Evolutionary conservation across 352 stramenopile genomes (phyloP).

Genomic region (Phytopythium cucurbitacearum): DNA sequence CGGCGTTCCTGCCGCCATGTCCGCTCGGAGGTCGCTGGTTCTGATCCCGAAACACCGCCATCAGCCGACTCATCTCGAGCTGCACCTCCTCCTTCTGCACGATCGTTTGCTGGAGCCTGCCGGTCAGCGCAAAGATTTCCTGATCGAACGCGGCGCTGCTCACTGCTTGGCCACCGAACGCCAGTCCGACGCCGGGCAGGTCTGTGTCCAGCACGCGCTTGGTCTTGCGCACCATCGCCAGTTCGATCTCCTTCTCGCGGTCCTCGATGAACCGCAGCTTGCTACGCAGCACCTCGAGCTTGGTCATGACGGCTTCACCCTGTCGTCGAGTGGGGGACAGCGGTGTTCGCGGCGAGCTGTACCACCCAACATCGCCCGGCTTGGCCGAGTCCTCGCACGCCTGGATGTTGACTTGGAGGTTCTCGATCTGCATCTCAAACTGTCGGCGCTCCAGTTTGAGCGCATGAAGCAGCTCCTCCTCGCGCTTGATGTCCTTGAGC

Average conservation of each 20-base stretch:
- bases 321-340: not conserved
- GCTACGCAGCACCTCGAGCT: constrained; percentile 48
- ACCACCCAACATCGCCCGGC: not conserved
- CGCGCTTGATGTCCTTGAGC: constrained; percentile 50
- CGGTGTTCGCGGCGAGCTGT: not conserved
- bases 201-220: constrained; percentile 47
- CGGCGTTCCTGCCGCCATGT: not conserved
- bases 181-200: constrained; percentile 7
- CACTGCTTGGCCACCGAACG: constrained; percentile 15
- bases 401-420: constrained; percentile 44
- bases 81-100: constrained; percentile 76
- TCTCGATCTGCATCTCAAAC: constrained; percentile 52
- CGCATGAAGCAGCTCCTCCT: constrained; percentile 57
- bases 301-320: not conserved
- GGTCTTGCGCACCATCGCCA: constrained; percentile 62
- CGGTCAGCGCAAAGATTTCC: constrained; percentile 70
- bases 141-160: constrained; percentile 54
- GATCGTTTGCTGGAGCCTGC: constrained; percentile 71
- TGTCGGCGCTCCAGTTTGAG: constrained; percentile 42
- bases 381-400: constrained; percentile 21
- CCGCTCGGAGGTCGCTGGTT: not conserved
- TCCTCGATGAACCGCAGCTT: constrained; percentile 60
- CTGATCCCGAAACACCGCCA: constrained; percentile 27
- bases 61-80: constrained; percentile 61
- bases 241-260: constrained; percentile 71